Evolutionary conservation across 441 rosid species (phyloP), one percentile per base, ranked within the genome.

Genomic region (Bocquillonia castaneifolia): DNA sequence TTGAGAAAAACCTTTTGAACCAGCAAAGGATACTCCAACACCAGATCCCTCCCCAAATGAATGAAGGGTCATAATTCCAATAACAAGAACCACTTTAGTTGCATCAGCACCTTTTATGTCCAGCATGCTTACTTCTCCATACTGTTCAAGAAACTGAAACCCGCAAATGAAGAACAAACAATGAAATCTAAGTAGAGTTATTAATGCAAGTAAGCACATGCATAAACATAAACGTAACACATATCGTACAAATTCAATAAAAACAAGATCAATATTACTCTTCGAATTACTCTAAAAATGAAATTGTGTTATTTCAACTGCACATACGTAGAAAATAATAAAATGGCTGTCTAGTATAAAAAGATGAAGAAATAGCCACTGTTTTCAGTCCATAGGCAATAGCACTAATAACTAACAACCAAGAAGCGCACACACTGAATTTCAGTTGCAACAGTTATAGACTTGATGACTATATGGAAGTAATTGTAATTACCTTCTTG

Each of bases 41-140:
- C 98, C 98, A 48, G 97, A 89, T 56, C 99, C 99, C 80, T 95
- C 98, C 66, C 98, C 99, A 42, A 95, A 92, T 67, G 99, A 95
- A 83, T 95, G 99, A 70, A 95, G 98, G 64, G 99, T 95, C 99
- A 95, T 95, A 59, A 95, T 95, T 60, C 99, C 98, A 62, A 95
- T 83, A 59, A 95, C 93, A 34, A 92, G 99, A 73, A 95, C 96
- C 66, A 89, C 96, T 79, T 95, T 95, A 5, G 89, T 72, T 55
- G 98, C 97, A 63, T 95, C 97, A 63, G 99, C 98, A 53, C 99
- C 99, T 82, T 89, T 90, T 65, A 95, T 92, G 81, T 92, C 99
- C 86, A 92, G 75, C 98, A 92, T 92, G 69, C 96, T 95, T 65
- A 95, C 97, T 75, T 95, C 99, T 37, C 97, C 98, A 71, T 90